Conservation (phyloP, 495 filamentous ascomycete genomes). For the Delitschia confertaspora region DNA sequence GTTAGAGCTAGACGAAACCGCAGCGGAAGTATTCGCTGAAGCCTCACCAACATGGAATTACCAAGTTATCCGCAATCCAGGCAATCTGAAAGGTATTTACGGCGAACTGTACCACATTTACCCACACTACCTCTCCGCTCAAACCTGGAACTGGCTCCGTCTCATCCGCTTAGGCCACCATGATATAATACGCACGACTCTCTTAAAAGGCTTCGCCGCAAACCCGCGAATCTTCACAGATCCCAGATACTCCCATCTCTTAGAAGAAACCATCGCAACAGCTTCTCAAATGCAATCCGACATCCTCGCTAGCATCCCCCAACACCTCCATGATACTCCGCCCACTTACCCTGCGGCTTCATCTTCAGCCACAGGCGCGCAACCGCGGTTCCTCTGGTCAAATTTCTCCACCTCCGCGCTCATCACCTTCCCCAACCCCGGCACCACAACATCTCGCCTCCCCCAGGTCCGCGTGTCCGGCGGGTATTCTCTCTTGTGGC, state of each 20-base stretch:
- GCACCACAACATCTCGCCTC: slow-evolving; percentile 2
- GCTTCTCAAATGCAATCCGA: slow-evolving; percentile 13
- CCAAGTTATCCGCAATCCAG: neutral
- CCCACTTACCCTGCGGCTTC: neutral
- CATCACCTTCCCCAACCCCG: neutral
- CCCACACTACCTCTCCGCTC: slow-evolving; percentile 2
- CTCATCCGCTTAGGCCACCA: slow-evolving; percentile 18
- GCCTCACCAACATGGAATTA: slow-evolving; percentile 4
- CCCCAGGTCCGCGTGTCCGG: slow-evolving; percentile 15
- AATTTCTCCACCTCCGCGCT: slow-evolving; percentile 5
- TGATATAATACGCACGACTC: slow-evolving; percentile 20
- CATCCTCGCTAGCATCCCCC: slow-evolving; percentile 19
- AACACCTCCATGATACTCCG: slow-evolving; percentile 19
- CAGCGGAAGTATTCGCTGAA: neutral
- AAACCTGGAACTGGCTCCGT: slow-evolving; percentile 22
- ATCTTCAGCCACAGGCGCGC: neutral
- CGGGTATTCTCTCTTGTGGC: slow-evolving; percentile 16
- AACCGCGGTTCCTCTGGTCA: slow-evolving; percentile 7
- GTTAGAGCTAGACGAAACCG: slow-evolving; percentile 8
- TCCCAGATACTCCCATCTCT: neutral
- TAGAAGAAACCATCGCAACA: slow-evolving; percentile 8
- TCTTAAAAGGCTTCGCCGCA: slow-evolving; percentile 4
- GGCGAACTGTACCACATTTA: slow-evolving; percentile 16
- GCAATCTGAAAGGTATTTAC: slow-evolving; percentile 3
- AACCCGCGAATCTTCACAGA: neutral